These are phyloP conservation scores for Ilyonectria mors-panacis DNA, from an alignment of 2,329 filamentous ascomycete genomes.

Conservation along the genomic window DNA sequence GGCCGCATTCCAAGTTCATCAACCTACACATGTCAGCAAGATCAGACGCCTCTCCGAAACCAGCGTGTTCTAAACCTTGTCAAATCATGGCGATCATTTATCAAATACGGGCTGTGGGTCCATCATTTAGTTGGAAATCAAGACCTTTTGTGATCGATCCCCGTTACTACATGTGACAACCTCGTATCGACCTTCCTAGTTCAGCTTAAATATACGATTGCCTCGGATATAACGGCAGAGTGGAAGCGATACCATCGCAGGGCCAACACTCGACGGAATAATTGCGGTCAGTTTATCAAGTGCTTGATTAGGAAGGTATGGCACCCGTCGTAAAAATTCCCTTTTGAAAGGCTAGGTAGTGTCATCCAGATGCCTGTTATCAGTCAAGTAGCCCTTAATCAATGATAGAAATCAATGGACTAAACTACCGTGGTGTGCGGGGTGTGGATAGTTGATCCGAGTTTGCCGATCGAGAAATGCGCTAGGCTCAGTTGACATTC, in stretches of 20 bases:
- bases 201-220: no score
- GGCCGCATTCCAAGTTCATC: no score
- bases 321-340: background rate
- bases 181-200: no score
- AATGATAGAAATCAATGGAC: background rate
- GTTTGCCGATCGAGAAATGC: slow-evolving; percentile 3
- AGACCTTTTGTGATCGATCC: no score
- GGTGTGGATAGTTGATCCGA: background rate
- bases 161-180: no score
- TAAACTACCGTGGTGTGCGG: background rate
- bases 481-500: no score
- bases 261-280: background rate
- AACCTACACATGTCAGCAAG: no score
- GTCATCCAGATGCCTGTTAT: background rate
- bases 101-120: no score
- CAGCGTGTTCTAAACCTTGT: no score
- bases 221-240: background rate
- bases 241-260: background rate
- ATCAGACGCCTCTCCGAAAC: no score
- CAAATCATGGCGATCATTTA: no score
- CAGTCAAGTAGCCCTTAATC: background rate
- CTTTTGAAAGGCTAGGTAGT: background rate
- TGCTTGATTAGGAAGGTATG: slow-evolving; percentile 5
- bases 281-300: background rate
- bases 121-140: no score